Evolutionary conservation across 208 protist species (phyloP).

Genomic region (Trichomonas tenax): DNA sequence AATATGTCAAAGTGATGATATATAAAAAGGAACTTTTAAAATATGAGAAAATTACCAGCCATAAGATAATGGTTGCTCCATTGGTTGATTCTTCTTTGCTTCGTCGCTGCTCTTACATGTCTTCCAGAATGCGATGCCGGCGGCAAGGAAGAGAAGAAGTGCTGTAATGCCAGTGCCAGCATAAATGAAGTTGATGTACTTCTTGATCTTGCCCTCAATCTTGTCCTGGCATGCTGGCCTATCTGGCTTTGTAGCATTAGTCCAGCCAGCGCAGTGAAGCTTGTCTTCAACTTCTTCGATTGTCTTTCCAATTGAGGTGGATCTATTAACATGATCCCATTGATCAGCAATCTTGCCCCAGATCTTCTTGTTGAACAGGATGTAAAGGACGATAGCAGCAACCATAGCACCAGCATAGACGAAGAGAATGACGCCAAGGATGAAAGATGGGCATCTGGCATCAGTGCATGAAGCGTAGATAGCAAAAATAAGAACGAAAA

Average conservation of each 20-base stretch:
- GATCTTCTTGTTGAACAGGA: neutral
- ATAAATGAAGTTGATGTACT: neutral
- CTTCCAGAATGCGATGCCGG: neutral
- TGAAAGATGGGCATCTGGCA: neutral
- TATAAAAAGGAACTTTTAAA: no score
- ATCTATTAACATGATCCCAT: neutral
- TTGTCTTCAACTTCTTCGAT: neutral
- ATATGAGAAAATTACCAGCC: neutral
- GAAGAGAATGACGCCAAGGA: neutral
- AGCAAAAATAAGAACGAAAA: neutral
- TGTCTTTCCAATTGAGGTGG: no score
- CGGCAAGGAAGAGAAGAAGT: neutral
- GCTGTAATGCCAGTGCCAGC: neutral
- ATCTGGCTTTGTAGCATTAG: no score
- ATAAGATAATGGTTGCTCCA: neutral
- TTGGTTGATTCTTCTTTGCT: neutral
- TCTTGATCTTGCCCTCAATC: neutral
- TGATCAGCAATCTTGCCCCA: neutral
- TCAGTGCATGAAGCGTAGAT: neutral
- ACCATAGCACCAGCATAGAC: neutral
- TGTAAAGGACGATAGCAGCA: neutral
- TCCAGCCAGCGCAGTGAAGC: neutral
- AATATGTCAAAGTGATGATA: no score
- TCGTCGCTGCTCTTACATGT: neutral
- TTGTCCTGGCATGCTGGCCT: neutral